Evolutionary conservation across 805 yeast genomes (phyloP), one percentile per base, ranked within the genome.

Genomic region (Saccharomycopsis selenospora): DNA sequence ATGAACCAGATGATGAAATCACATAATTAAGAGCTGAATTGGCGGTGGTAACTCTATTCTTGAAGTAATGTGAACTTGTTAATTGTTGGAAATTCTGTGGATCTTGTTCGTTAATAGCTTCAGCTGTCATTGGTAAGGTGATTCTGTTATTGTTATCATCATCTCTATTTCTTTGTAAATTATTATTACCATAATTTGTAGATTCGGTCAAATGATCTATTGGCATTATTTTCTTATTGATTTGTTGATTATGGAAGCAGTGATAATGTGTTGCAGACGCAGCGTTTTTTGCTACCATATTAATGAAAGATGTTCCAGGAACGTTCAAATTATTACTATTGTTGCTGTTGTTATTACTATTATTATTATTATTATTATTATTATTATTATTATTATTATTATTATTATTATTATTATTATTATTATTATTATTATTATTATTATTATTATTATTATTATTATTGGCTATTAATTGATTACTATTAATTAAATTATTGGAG

Each of bases 161-260:
- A n/a, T n/a, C n/a, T n/a, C n/a, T n/a, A n/a, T n/a, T n/a, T n/a
- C n/a, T n/a, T n/a, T 33, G 14, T 33, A n/a, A 33, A 8, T 33
- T 33, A 7, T 11, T n/a, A n/a, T n/a, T n/a, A 4, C 18, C 40
- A 30, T 40, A 40, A 38, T 45, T 40, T 5, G 48, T 45, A 13
- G 44, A 40, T 29, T 45, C 48, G 13, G 44, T 44, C 18, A 40
- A 20, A 14, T 44, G 47, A 29, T n/a, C 20, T 42, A 2, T 26
- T 3, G 29, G 23, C 14, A 13, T 22, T 8, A 8, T 10, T 14
- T 5, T 22, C 23, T 40, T 11, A 7, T 20, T 18, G 25, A 17
- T 22, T 43, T 27, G n/a, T n/a, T n/a, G n/a, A 28, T 28, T 28
- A 28, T 28, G n/a, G n/a, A n/a, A n/a, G n/a, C n/a, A n/a, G n/a